Percentiles rank a stretch among this genome's conserved stretches.
These are phyloP conservation scores for Lachancea mirantina DNA, from an alignment of 805 yeast genomes.

Conservation along the genomic window DNA sequence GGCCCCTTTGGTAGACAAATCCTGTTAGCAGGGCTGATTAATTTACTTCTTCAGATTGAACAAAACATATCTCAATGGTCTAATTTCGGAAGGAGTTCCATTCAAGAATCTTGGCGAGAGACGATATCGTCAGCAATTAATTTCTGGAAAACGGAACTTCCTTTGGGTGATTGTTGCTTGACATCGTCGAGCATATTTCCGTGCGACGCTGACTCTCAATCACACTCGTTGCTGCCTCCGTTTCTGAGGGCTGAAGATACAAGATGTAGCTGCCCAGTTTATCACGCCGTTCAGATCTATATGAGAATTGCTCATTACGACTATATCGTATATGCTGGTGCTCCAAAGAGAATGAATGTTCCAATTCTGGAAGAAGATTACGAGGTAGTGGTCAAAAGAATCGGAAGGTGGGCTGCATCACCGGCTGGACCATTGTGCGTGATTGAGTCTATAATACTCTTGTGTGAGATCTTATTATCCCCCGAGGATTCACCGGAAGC, in stretches of 20 bases:
- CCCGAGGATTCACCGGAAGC: slow-evolving; percentile 31
- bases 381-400: slow-evolving; percentile 39
- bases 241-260: slow-evolving; percentile 7
- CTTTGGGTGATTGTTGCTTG: slow-evolving; percentile 7
- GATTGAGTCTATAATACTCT: slow-evolving; percentile 48
- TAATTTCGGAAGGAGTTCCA: slow-evolving; percentile 9
- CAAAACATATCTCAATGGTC: slow-evolving; percentile 12
- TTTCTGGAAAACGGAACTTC: slow-evolving; percentile 9
- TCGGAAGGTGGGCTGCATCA: slow-evolving; percentile 20
- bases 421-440: slow-evolving; percentile 39
- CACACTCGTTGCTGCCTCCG: slow-evolving; percentile 4
- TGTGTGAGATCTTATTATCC: slow-evolving; percentile 49
- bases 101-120: slow-evolving; percentile 9
- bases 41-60: slow-evolving; percentile 10
- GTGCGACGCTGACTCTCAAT: not conserved
- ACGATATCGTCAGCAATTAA: slow-evolving; percentile 8
- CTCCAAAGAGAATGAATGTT: slow-evolving; percentile 67
- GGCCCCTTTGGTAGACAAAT: slow-evolving; percentile 9
- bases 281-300: slow-evolving; percentile 62
- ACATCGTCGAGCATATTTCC: slow-evolving; percentile 7
- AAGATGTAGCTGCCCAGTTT: slow-evolving; percentile 53
- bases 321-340: slow-evolving; percentile 67
- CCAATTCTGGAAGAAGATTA: slow-evolving; percentile 43
- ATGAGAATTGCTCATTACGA: slow-evolving; percentile 67
- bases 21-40: slow-evolving; percentile 9